phyloP scores from a whole-genome alignment of 148 eudicot species.

The Cornus suecica region DNA sequence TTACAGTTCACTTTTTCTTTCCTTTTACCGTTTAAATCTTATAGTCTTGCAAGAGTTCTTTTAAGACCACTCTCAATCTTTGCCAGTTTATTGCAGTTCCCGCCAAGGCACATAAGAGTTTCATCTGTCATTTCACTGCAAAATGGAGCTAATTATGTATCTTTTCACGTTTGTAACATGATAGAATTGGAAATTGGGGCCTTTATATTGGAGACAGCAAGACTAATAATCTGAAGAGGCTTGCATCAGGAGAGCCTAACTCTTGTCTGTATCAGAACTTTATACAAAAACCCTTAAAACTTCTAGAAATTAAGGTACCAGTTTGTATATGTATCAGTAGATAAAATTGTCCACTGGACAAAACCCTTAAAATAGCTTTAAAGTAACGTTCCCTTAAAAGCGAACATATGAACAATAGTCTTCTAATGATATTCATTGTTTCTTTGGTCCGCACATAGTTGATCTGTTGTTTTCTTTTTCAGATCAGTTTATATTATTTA shows the following conservation, averaged over 20 bases:
- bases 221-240: not conserved
- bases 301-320: not conserved
- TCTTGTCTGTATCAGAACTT: not conserved
- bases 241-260: not conserved
- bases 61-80: not conserved
- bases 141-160: not conserved
- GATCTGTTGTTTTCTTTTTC: slow-evolving; percentile 18
- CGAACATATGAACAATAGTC: not conserved
- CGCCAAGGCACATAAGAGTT: not conserved
- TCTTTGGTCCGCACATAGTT: not conserved
- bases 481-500: slow-evolving; percentile 94
- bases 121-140: not conserved
- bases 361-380: not conserved
- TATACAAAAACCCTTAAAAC: not conserved
- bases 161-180: not conserved
- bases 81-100: not conserved
- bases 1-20: not conserved
- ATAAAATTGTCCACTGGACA: not conserved
- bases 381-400: not conserved
- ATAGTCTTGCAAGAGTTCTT: not conserved
- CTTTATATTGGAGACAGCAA: not conserved
- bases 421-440: not conserved
- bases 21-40: not conserved
- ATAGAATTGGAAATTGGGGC: no score
- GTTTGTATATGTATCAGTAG: not conserved